Percentiles rank a stretch among this genome's conserved stretches.
phyloP scores from a whole-genome alignment of 805 yeast genomes.

The Pichia rugopelliculosa region DNA sequence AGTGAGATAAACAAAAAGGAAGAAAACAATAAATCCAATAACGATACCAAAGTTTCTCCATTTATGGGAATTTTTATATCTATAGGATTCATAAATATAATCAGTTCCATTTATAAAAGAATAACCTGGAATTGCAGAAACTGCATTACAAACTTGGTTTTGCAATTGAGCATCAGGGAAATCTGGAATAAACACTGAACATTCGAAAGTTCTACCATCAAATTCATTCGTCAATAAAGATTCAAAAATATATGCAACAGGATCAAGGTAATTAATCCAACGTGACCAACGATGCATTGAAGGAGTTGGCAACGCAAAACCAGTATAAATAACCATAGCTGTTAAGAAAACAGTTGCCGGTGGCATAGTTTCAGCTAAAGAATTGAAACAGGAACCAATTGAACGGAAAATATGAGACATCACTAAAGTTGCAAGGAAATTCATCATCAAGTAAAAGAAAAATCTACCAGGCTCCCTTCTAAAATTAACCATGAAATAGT shows the following conservation, averaged over 20 bases:
- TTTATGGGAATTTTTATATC: conserved; percentile 48
- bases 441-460: conserved; percentile 49
- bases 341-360: too few relatives aligned
- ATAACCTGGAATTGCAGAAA: conserved; percentile 38
- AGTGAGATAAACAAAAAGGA: too few relatives aligned
- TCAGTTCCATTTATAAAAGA: conserved; percentile 43
- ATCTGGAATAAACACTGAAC: conserved; percentile 41
- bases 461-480: conserved; percentile 47
- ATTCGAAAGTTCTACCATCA: conserved; percentile 43
- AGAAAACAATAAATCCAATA: conserved; percentile 24
- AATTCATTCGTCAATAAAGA: conserved; percentile 52
- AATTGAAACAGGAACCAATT: conserved; percentile 43
- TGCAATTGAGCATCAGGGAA: conserved; percentile 32
- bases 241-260: conserved; percentile 43
- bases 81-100: conserved; percentile 39
- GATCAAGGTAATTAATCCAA: conserved; percentile 46
- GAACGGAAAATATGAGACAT: conserved; percentile 18
- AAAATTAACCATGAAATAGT: conserved; percentile 40
- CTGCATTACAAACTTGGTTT: conserved; percentile 43
- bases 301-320: conserved; percentile 53
- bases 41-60: conserved; percentile 76
- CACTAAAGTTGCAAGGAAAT: too few relatives aligned
- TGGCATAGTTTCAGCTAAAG: too few relatives aligned
- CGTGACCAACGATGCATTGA: conserved; percentile 57
- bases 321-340: conserved; percentile 57